phyloP scores from a whole-genome alignment of 441 rosid genomes.

The Syzygium malaccense region DNA sequence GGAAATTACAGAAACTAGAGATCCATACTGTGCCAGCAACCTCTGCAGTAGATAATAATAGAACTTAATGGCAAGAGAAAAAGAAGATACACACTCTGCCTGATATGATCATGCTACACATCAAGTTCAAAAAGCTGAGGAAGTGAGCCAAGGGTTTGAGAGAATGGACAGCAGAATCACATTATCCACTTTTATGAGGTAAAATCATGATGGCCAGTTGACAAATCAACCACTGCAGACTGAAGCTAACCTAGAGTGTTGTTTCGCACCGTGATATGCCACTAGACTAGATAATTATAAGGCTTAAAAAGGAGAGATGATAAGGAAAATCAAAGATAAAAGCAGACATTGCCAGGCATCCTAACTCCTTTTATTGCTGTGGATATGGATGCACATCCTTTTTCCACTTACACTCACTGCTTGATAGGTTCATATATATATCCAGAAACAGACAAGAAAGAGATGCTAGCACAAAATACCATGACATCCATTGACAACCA shows the following conservation, averaged over 20 bases:
- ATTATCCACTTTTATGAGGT: neutral
- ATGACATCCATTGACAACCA: neutral
- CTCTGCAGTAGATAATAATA: constrained; percentile 33
- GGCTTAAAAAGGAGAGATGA: neutral
- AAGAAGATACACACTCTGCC: neutral
- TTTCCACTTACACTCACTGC: neutral
- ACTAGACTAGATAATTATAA: neutral
- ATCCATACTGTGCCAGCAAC: constrained; percentile 63
- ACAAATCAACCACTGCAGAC: neutral
- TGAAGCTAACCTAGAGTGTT: neutral
- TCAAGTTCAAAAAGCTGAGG: neutral
- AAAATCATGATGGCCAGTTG: neutral
- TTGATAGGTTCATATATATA: neutral
- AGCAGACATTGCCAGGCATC: neutral
- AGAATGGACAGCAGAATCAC: neutral
- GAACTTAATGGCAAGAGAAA: neutral
- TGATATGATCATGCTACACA: neutral
- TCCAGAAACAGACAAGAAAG: neutral
- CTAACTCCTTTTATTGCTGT: neutral
- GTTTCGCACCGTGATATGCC: neutral
- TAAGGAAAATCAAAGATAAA: neutral
- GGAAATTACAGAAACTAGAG: constrained; percentile 62
- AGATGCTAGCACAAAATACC: neutral
- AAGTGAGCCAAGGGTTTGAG: neutral
- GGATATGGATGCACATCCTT: neutral